Evolutionary conservation across 148 eudicot species (phyloP), one percentile per base, ranked within the genome.

Genomic region (Nyssa sinensis): DNA sequence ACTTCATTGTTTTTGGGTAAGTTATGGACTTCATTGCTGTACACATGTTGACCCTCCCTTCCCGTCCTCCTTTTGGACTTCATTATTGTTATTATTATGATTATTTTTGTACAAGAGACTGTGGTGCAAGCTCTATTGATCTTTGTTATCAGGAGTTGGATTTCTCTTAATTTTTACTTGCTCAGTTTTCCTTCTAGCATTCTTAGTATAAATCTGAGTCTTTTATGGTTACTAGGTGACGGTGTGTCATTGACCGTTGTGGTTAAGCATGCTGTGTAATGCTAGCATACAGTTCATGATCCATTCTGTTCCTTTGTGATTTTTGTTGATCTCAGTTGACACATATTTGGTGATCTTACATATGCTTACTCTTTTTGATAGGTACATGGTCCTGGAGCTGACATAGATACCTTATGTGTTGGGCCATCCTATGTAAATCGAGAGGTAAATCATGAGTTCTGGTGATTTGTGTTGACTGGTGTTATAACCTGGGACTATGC

Each of bases 331-430:
- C 8, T 55, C 21, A 17, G 0, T 55, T 23, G 7, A 55, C 21
- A 24, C 59, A 3, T 61, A 41, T 62, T 7, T 5, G 27, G 23
- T 73, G 67, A 41, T 62, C 57, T 39, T 21, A 23, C n/a, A 32
- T 13, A 59, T 59, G 35, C 33, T 74, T 76, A 37, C 25, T 70
- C n/a, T 12, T 70, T 11, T 66, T 34, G 59, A 31, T 73, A 92
- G 97, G 98, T 93, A 19, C 91, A 88, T 81, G 91, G 93, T 71
- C 98, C 98, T 33, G 96, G 92, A 71, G 96, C 98, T 69, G 98
- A 93, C 73, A 86, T 90, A 59, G 98, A 93, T 72, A 84, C 98
- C 44, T 75, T 93, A 69, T 90, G 96, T 81, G 86, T 93, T 14
- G 98, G 96, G 60, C 98, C 96, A 47, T 90, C 91, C 24, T 93